Percentiles rank a stretch among this genome's conserved stretches.
Evolutionary conservation across 352 stramenopile species (phyloP).

Genomic region (Phytopythium kandeliae): DNA sequence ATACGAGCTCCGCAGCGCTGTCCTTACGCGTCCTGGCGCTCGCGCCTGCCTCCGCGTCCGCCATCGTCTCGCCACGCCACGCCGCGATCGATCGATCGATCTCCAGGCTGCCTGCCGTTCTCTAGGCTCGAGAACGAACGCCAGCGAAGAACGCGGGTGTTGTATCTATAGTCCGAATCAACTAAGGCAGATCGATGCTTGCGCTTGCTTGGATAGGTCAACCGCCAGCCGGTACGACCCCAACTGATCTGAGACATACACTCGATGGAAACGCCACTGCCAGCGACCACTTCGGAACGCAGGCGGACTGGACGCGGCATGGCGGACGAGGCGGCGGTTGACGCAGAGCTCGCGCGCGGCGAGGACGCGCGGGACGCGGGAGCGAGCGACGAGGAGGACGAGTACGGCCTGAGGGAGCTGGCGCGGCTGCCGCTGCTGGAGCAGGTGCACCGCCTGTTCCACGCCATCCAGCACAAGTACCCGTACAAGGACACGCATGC

Average conservation of each 20-base stretch:
- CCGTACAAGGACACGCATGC: slow-evolving; percentile 79
- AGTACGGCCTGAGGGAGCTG: slow-evolving; percentile 70
- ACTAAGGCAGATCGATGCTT: no score
- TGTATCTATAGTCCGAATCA: no score
- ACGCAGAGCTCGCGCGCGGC: background rate
- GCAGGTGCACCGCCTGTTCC: slow-evolving; percentile 79
- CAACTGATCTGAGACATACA: background rate
- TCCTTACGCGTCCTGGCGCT: background rate
- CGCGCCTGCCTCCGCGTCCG: background rate
- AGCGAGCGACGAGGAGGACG: slow-evolving; percentile 28
- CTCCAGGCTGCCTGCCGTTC: background rate
- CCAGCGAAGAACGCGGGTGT: background rate
- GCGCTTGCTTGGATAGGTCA: no score
- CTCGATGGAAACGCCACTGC: background rate
- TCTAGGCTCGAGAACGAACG: background rate
- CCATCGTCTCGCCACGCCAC: no score
- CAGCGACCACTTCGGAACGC: background rate
- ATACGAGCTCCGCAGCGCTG: slow-evolving; percentile 34
- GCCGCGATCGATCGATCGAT: no score
- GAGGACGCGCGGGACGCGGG: background rate
- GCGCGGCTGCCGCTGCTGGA: slow-evolving; percentile 67
- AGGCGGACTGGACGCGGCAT: background rate
- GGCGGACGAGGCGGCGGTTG: background rate
- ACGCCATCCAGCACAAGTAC: slow-evolving; percentile 78
- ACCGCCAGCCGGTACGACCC: no score